These are phyloP conservation scores for Apiospora malaysiana DNA, from an alignment of 2,329 filamentous ascomycete genomes.

Conservation along the genomic window DNA sequence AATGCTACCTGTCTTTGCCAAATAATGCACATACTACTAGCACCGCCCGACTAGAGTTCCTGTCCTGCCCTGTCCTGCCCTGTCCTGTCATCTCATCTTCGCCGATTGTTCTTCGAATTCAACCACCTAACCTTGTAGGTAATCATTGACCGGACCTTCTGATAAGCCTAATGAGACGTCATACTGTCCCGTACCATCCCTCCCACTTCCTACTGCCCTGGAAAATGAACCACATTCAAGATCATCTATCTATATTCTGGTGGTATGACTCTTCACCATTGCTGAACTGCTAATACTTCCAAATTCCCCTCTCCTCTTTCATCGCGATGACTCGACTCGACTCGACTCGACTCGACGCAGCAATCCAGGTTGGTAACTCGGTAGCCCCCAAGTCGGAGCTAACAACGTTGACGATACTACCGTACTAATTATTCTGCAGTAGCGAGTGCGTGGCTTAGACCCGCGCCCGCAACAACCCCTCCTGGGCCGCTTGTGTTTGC, in stretches of 20 bases:
- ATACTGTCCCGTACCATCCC: background rate
- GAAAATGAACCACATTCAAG: background rate
- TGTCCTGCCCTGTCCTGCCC: no score
- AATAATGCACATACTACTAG: no score
- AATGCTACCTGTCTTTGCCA: background rate
- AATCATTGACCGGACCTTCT: no score
- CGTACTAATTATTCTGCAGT: slow-evolving; percentile 11
- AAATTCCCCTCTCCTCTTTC: background rate
- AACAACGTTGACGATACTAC: slow-evolving; percentile 1
- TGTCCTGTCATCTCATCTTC: background rate
- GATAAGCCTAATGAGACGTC: slow-evolving; percentile 3
- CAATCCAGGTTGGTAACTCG: background rate
- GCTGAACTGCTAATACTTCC: background rate
- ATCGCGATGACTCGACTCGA: background rate
- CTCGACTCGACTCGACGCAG: background rate
- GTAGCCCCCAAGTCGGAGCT: slow-evolving; percentile 1
- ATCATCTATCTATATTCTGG: background rate
- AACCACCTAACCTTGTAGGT: no score
- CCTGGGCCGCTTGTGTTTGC: background rate
- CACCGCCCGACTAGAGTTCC: background rate
- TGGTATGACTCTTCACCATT: background rate
- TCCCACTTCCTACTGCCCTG: background rate
- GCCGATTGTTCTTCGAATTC: background rate
- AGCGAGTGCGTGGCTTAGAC: slow-evolving; percentile 14
- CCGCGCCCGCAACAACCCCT: background rate